These are phyloP conservation scores for Magnusiomyces sp. DNA, from an alignment of 1,139 yeast species.

Conservation along the genomic window DNA sequence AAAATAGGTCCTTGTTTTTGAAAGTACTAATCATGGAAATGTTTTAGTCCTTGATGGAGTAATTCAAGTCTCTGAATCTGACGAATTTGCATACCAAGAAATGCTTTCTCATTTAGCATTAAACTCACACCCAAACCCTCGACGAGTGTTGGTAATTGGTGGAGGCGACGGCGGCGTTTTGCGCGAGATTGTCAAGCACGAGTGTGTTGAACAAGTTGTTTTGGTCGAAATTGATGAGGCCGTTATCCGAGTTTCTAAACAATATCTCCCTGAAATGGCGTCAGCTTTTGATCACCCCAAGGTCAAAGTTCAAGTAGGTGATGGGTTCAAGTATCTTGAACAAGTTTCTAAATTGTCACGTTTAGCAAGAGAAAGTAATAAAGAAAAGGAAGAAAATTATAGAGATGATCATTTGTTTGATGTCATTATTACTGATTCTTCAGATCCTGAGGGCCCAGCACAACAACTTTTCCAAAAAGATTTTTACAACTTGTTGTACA, in stretches of 20 bases:
- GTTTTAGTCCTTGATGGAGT: constrained; percentile 82
- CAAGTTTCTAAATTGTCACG: constrained; percentile 36
- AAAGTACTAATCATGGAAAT: constrained; percentile 69
- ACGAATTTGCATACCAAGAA: constrained; percentile 84
- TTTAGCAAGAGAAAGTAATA: constrained; percentile 23
- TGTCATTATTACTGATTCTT: constrained; percentile 88
- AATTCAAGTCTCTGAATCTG: constrained; percentile 81
- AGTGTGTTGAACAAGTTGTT: constrained; percentile 55
- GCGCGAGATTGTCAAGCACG: constrained; percentile 76
- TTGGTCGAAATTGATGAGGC: constrained; percentile 88
- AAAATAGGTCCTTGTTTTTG: constrained; percentile 54
- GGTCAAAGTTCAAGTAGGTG: constrained; percentile 68
- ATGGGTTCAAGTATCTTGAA: constrained; percentile 76
- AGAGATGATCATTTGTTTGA: constrained; percentile 39
- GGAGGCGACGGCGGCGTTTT: constrained; percentile 95
- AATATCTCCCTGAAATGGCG: constrained; percentile 78
- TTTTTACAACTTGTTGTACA: constrained; percentile 64
- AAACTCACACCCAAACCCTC: constrained; percentile 66
- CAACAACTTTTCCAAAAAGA: constrained; percentile 80
- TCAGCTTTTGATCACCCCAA: constrained; percentile 60
- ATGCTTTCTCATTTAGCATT: constrained; percentile 76
- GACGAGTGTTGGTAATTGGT: constrained; percentile 74
- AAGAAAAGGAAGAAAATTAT: constrained; percentile 17
- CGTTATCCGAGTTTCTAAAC: constrained; percentile 66
- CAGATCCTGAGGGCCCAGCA: constrained; percentile 98